Conservation (phyloP, 139 green algal genomes). For the Desmodesmus armatus region DNA sequence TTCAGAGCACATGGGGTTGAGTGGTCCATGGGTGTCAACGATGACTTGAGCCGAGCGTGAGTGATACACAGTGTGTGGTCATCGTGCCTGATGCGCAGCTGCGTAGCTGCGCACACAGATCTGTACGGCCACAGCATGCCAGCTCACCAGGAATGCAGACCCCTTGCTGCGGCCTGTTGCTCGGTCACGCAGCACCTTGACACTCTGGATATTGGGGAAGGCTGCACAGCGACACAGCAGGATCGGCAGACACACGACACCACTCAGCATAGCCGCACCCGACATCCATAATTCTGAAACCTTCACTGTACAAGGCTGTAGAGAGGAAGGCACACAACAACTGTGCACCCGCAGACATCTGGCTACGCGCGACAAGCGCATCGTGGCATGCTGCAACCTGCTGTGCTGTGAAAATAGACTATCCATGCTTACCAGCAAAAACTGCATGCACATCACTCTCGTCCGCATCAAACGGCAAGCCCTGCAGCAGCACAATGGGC, state of each 20-base stretch:
- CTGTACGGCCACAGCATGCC: neutral
- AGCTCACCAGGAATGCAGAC: constrained; percentile 65
- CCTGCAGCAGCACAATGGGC: constrained; percentile 35
- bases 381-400: neutral
- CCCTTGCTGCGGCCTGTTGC: constrained; percentile 41
- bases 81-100: too few relatives aligned
- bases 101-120: too few relatives aligned
- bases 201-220: constrained; percentile 56
- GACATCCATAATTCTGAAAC: neutral
- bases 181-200: constrained; percentile 60
- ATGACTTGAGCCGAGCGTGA: too few relatives aligned
- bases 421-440: constrained; percentile 23
- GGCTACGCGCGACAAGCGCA: neutral
- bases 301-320: neutral
- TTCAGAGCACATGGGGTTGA: too few relatives aligned
- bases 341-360: neutral
- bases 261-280: neutral
- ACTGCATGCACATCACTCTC: constrained; percentile 23
- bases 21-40: too few relatives aligned
- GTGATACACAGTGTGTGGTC: too few relatives aligned
- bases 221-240: constrained; percentile 34
- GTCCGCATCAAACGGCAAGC: constrained; percentile 27
- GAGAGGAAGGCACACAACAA: neutral
- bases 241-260: neutral
- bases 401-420: neutral